Percentiles rank a stretch among this genome's conserved stretches.
Conservation (phyloP, 1,284 basidiomycete genomes). For the Leccinum cinnamomeum region DNA sequence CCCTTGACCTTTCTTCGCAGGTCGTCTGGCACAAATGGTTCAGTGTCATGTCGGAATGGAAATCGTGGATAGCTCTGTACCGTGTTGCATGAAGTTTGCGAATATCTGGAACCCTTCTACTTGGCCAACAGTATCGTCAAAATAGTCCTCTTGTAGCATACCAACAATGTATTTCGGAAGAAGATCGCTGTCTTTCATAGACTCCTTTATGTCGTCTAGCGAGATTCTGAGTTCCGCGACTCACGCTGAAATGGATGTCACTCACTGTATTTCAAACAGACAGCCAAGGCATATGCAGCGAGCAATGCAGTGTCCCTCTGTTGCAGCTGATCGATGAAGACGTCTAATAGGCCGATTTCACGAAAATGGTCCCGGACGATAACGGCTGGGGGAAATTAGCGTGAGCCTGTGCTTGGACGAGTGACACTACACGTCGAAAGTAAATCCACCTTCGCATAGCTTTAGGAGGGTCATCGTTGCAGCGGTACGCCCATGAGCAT, state of each 20-base stretch:
- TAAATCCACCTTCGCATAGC: constrained; percentile 14
- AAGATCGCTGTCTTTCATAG: constrained; percentile 3
- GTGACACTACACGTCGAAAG: background rate
- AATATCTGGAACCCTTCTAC: constrained; percentile 33
- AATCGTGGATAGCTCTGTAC: constrained; percentile 7
- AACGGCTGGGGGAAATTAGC: constrained; percentile 1
- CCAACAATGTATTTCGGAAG: constrained; percentile 22
- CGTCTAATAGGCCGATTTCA: background rate
- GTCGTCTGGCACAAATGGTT: constrained; percentile 15
- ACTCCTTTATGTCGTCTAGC: constrained; percentile 21
- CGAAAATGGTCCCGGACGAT: constrained; percentile 8
- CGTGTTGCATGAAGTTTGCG: constrained; percentile 24
- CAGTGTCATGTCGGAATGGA: background rate
- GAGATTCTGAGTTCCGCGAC: background rate
- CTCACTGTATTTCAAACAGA: constrained; percentile 19
- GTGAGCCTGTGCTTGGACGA: background rate
- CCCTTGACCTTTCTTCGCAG: constrained; percentile 16
- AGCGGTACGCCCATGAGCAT: constrained; percentile 18
- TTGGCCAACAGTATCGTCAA: constrained; percentile 29
- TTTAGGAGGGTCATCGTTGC: constrained; percentile 26
- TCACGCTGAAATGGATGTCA: background rate
- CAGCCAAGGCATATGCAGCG: constrained; percentile 18
- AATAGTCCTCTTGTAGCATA: constrained; percentile 29
- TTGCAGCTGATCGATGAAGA: constrained; percentile 17
- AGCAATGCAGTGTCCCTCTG: constrained; percentile 12